Evolutionary conservation across 2,329 filamentous ascomycete genomes (phyloP).

Genomic region (Fusarium fujikuroi): DNA sequence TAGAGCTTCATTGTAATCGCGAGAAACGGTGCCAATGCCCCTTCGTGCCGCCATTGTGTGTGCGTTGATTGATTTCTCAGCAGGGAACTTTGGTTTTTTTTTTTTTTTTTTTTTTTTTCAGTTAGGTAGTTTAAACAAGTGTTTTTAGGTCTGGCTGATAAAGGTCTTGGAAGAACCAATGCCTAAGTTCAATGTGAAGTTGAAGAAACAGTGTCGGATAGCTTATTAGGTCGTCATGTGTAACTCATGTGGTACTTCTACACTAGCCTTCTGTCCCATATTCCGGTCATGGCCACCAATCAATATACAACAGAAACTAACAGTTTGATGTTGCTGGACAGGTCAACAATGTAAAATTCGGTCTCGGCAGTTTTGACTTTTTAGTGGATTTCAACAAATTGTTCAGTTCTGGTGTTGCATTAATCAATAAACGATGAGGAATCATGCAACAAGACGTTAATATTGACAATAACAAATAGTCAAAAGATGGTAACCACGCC

Average conservation of each 20-base stretch:
- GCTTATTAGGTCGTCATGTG: not conserved
- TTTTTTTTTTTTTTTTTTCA: not conserved
- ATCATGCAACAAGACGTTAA: not conserved
- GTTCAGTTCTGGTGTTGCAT: not conserved
- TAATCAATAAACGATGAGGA: not conserved
- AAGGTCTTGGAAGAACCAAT: not conserved
- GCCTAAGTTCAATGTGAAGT: not conserved
- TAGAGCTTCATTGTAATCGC: slow-evolving; percentile 74
- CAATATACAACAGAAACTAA: too few species aligned
- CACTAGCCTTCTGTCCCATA: not conserved
- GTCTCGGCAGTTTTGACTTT: too few species aligned
- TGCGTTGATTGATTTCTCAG: not conserved
- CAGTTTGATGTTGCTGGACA: not conserved
- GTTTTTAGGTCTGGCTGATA: not conserved
- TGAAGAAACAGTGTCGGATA: not conserved
- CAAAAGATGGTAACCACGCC: slow-evolving; percentile 32
- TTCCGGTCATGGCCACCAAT: not conserved
- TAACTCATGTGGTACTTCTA: not conserved
- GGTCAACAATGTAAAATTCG: not conserved
- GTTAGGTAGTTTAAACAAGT: not conserved
- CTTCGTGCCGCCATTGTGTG: slow-evolving; percentile 6
- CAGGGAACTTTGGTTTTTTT: not conserved
- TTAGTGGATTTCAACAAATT: not conserved
- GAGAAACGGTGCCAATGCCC: slow-evolving; percentile 38
- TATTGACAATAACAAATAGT: slow-evolving; percentile 4